Evolutionary conservation across 352 stramenopile genomes (phyloP).

Genomic region (Pythium aquatile): DNA sequence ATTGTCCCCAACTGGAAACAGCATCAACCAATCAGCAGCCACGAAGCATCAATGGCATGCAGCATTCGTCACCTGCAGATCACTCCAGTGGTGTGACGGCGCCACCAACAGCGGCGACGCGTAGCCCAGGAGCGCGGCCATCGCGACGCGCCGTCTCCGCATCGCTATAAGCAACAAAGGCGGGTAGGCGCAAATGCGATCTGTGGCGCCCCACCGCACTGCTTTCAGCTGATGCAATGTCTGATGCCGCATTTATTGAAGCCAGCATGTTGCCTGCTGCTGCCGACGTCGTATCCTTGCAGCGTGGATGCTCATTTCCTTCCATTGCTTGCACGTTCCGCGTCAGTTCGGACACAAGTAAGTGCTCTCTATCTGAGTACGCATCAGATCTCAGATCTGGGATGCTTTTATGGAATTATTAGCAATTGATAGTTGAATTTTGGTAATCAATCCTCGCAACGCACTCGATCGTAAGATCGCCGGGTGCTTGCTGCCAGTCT

Average conservation of each 20-base stretch:
- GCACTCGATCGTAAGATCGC: not conserved
- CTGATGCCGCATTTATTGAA: not conserved
- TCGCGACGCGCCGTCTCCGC: not conserved
- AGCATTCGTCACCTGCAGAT: not conserved
- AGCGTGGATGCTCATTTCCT: not conserved
- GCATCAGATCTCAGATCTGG: not conserved
- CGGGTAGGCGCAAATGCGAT: no score
- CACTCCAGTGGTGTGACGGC: not conserved
- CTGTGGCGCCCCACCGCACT: no score
- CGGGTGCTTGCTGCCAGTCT: not conserved
- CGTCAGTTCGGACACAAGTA: not conserved
- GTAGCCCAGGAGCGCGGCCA: not conserved
- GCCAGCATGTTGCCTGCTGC: not conserved
- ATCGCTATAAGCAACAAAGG: not conserved
- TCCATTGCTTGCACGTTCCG: conserved; percentile 1
- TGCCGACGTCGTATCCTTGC: not conserved
- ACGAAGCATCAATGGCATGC: not conserved
- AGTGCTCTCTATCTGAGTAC: not conserved
- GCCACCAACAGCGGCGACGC: not conserved
- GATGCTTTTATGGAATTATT: not conserved
- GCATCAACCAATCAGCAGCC: not conserved
- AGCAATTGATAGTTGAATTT: not conserved
- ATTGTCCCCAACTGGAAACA: conserved; percentile 24
- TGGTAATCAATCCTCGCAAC: not conserved
- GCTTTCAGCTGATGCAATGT: no score